A percentile compares a stretch with the other conserved stretches of the same genome.
Conservation (phyloP, 768 basidiomycete species). For the Kwoniella shandongensis region DNA sequence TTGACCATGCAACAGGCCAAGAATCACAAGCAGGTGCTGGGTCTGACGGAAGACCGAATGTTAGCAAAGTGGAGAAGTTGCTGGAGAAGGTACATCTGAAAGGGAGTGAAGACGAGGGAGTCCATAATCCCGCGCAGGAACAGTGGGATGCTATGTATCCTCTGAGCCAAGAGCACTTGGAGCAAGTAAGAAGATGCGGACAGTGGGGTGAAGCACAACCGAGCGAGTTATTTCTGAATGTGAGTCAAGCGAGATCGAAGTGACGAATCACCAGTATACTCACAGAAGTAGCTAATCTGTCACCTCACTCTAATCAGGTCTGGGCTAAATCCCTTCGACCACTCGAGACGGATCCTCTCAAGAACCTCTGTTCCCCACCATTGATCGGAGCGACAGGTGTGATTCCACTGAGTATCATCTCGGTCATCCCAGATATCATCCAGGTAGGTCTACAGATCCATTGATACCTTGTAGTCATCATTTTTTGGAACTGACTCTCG, state of each 20-base stretch:
- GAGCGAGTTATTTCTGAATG: conserved; percentile 25
- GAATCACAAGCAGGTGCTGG: conserved; percentile 2
- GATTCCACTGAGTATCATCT: conserved; percentile 35
- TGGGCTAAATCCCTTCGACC: conserved; percentile 27
- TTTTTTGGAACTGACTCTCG: not conserved
- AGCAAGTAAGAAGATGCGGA: conserved; percentile 23
- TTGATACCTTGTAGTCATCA: not conserved
- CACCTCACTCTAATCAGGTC: conserved; percentile 4
- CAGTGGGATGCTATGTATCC: conserved; percentile 20
- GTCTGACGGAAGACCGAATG: conserved; percentile 8
- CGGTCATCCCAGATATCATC: conserved; percentile 42
- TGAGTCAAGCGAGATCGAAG: no score
- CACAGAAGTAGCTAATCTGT: no score
- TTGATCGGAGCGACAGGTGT: conserved; percentile 29
- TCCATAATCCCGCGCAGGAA: conserved; percentile 23
- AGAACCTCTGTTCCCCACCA: conserved; percentile 28
- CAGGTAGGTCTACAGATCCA: conserved; percentile 14
- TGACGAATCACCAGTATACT: no score
- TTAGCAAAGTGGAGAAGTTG: conserved; percentile 14
- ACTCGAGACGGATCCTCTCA: conserved; percentile 26
- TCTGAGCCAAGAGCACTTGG: conserved; percentile 17
- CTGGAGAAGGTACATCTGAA: conserved; percentile 34
- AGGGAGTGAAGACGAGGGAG: conserved; percentile 7
- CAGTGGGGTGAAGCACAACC: conserved; percentile 21
- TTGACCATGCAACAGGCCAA: conserved; percentile 10